Conservation (phyloP, 805 yeast species). For the Limtongia smithiae region DNA sequence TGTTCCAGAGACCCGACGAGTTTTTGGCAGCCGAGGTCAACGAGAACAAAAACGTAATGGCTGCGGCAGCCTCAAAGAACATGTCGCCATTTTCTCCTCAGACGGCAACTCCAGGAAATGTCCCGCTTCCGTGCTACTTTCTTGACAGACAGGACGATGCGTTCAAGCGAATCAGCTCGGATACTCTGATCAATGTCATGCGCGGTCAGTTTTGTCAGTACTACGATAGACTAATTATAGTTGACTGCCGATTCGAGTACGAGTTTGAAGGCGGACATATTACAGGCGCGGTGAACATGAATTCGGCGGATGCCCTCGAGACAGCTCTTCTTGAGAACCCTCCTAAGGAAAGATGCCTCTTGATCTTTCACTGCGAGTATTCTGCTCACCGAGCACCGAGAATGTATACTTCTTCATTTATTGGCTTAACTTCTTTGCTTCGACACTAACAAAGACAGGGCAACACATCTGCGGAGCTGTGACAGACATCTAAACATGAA, state of each 20-base stretch:
- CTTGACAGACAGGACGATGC: constrained; percentile 43
- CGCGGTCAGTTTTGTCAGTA: constrained; percentile 50
- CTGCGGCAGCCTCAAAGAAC: neutral
- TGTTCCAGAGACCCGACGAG: constrained; percentile 60
- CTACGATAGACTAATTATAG: constrained; percentile 56
- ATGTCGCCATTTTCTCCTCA: constrained; percentile 19
- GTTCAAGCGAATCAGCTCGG: constrained; percentile 64
- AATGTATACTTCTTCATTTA: constrained; percentile 40
- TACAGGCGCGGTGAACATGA: constrained; percentile 71
- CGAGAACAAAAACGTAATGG: constrained; percentile 22
- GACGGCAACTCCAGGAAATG: constrained; percentile 10
- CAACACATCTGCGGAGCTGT: constrained; percentile 73
- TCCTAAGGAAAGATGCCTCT: constrained; percentile 43
- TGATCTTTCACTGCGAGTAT: constrained; percentile 93
- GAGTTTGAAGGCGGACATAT: constrained; percentile 94
- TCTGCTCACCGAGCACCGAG: constrained; percentile 91
- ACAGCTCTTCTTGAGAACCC: constrained; percentile 44
- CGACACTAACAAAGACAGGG: no score
- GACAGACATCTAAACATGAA: constrained; percentile 74
- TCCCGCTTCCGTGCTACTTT: constrained; percentile 17
- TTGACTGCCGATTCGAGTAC: constrained; percentile 91
- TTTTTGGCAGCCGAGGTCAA: constrained; percentile 40
- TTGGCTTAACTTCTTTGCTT: neutral
- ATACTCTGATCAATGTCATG: constrained; percentile 54
- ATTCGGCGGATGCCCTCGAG: constrained; percentile 67